phyloP scores from a whole-genome alignment of 2,329 filamentous ascomycete species.

The Trichophyton schoenleinii region DNA sequence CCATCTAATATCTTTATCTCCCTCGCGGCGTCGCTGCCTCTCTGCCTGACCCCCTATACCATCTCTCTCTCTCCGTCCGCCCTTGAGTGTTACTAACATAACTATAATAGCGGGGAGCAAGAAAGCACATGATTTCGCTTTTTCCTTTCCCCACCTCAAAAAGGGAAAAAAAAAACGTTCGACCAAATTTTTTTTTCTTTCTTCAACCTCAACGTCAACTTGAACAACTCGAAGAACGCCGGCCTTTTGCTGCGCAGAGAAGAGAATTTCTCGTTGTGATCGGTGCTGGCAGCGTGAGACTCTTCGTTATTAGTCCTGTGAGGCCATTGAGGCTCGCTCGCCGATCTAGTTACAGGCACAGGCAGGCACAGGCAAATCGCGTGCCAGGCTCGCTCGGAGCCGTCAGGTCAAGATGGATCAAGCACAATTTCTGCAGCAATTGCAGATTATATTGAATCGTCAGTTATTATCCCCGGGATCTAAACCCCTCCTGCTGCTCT shows the following conservation, averaged over 20 bases:
- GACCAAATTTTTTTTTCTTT: slow-evolving; percentile 8
- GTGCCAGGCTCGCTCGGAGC: not conserved
- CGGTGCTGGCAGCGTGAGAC: not conserved
- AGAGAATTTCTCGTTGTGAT: not conserved
- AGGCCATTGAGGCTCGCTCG: not conserved
- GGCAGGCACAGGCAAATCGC: not conserved
- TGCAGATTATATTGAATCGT: slow-evolving; percentile 82
- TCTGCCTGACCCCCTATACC: not conserved
- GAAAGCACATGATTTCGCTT: not conserved
- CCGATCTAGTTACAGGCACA: not conserved
- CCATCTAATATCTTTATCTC: not conserved
- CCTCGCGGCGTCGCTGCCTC: not conserved
- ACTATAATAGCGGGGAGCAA: not conserved
- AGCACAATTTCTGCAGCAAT: slow-evolving; percentile 71
- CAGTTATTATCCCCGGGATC: slow-evolving; percentile 31
- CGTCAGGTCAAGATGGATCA: slow-evolving; percentile 51
- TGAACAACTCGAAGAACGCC: slow-evolving; percentile 1
- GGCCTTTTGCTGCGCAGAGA: not conserved
- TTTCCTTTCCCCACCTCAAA: slow-evolving; percentile 5
- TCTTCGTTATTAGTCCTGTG: not conserved
- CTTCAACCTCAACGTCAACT: slow-evolving; percentile 4
- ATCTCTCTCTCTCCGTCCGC: not conserved
- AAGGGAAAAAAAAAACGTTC: not conserved
- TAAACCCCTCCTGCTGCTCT: not conserved
- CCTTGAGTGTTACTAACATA: not conserved